Evolutionary conservation across 2,329 filamentous ascomycete genomes (phyloP), one percentile per base, ranked within the genome.

Genomic region (Ascochyta lentis): DNA sequence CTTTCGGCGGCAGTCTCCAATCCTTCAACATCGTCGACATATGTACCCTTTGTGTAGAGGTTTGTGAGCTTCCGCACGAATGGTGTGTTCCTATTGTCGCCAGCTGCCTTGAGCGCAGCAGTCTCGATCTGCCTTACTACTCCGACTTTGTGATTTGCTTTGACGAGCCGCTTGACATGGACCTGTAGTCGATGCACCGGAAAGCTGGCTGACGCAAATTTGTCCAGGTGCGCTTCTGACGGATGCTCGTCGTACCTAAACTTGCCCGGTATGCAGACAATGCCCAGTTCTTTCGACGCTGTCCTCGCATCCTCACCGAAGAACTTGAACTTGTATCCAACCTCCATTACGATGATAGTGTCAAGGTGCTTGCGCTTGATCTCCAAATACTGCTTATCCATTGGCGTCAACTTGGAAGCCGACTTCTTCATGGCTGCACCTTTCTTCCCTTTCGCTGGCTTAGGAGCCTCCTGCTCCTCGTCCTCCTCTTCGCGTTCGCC

Each of bases 271-370:
- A 99, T 97, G 74, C 95, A 99, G 35, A 99, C 90, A 64, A 99
- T 97, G 56, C 92, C 90, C 44, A 99, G 81, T 73, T 94, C 92
- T 74, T 94, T 96, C 12, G 93, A 91, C 4, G 94, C 95, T 49
- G 87, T 85, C 49, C 92, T 86, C 8, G 95, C 95, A 79, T 99
- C 95, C 69, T 98, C 94, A 10, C 95, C 95, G 71, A 96, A 96
- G 79, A 99, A 96, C 31, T 90, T 88, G 77, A 96, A 99, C 74
- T 99, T 99, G 79, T 99, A 99, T 46, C 95, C 95, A 8, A 98
- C 95, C 74, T 99, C 94, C 48, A 98, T 88, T 12, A 98, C 90
- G 49, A 99, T 82, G 19, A 99, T 69, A 0, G 94, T 95, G 71
- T 98, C 95, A 79, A 92, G 84, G 72, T 98, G 88, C 65, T 94